These are phyloP conservation scores for Blepharisma japonicum DNA, from an alignment of 73 alveolate genomes.

Conservation along the genomic window DNA sequence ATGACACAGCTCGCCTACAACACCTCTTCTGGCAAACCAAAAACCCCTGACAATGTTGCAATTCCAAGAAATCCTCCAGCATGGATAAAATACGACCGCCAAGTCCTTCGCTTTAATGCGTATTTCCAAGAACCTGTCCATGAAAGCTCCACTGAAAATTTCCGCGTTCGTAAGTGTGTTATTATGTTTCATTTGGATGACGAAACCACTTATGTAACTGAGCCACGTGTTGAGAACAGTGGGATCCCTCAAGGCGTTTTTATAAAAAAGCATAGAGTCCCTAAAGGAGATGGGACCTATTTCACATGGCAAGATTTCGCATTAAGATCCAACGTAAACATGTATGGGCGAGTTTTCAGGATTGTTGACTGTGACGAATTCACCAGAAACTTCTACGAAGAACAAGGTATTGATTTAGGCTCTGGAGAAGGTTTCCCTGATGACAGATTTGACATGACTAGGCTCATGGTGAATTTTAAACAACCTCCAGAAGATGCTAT, in stretches of 20 bases:
- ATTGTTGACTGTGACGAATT: slow-evolving; percentile 87
- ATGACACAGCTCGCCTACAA: slow-evolving; percentile 53
- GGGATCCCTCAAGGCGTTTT: slow-evolving; percentile 98
- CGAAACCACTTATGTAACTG: slow-evolving; percentile 92
- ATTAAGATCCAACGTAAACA: slow-evolving; percentile 53
- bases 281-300: slow-evolving; percentile 67
- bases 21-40: slow-evolving; percentile 55
- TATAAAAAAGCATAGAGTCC: slow-evolving; percentile 91
- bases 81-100: slow-evolving; percentile 82
- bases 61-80: slow-evolving; percentile 68
- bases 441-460: slow-evolving; percentile 71
- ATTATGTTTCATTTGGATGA: slow-evolving; percentile 90
- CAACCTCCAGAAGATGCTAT: slow-evolving; percentile 86
- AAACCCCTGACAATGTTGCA: slow-evolving; percentile 61
- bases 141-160: slow-evolving; percentile 84
- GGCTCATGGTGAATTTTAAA: slow-evolving; percentile 77
- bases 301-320: slow-evolving; percentile 68
- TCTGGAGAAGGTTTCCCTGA: slow-evolving; percentile 80
- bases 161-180: slow-evolving; percentile 80
- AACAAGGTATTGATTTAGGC: slow-evolving; percentile 75
- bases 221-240: slow-evolving; percentile 91
- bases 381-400: slow-evolving; percentile 80
- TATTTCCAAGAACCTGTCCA: slow-evolving; percentile 79
- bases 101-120: slow-evolving; percentile 48
- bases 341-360: slow-evolving; percentile 78